phyloP scores from a whole-genome alignment of 108 stramenopile species.

The Cyclostephanos tholiformis region DNA sequence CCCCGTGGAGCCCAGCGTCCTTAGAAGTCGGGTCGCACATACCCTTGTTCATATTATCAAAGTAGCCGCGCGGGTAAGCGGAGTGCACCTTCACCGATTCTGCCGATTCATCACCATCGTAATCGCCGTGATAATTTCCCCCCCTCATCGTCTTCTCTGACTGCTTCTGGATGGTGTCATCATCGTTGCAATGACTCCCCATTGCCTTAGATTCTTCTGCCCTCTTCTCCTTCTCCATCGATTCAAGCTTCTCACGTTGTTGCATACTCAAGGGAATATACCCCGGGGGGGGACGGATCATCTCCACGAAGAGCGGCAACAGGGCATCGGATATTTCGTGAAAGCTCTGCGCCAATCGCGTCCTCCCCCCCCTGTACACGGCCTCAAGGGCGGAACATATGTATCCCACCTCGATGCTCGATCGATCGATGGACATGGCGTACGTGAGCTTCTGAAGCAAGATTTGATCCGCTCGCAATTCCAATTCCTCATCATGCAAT shows the following conservation, averaged over 20 bases:
- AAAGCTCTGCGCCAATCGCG: conserved; percentile 42
- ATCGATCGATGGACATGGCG: conserved; percentile 36
- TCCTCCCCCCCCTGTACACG: conserved; percentile 47
- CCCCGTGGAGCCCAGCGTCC: neutral
- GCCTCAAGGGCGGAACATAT: conserved; percentile 54
- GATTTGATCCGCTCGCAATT: conserved; percentile 53
- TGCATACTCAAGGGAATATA: conserved; percentile 2
- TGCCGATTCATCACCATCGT: conserved; percentile 28
- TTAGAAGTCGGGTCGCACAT: too few relatives aligned
- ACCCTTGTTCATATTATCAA: conserved; percentile 17
- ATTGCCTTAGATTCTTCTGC: neutral
- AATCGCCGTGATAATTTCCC: conserved; percentile 22
- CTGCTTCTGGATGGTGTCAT: neutral
- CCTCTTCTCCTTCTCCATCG: conserved; percentile 5
- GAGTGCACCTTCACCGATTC: conserved; percentile 34
- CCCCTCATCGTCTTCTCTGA: conserved; percentile 14
- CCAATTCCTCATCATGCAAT: conserved; percentile 56
- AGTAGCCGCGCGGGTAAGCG: conserved; percentile 14
- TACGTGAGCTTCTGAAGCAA: conserved; percentile 53
- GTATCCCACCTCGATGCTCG: conserved; percentile 43
- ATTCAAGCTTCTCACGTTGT: conserved; percentile 12
- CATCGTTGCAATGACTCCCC: neutral
- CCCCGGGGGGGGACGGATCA: conserved; percentile 43
- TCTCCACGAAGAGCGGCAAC: conserved; percentile 53
- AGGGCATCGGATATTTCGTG: conserved; percentile 47